Evolutionary conservation across 495 filamentous ascomycete genomes (phyloP).

Genomic region (Penicillium waksmanii): DNA sequence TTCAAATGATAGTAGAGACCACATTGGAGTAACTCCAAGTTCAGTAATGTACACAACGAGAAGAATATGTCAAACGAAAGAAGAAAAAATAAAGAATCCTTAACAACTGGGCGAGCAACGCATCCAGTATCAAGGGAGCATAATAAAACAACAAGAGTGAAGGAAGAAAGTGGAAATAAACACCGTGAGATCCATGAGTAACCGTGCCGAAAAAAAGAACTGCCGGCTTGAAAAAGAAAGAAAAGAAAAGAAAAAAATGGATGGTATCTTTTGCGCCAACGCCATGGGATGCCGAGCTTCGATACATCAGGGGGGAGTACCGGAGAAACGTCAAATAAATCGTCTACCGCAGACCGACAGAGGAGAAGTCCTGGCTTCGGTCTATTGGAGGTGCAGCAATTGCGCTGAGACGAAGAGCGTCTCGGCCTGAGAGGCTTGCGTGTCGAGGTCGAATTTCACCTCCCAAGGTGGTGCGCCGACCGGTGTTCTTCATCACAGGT

Average conservation of each 20-base stretch:
- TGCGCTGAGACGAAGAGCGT: slow-evolving; percentile 50
- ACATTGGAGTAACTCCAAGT: background rate
- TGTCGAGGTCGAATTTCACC: slow-evolving; percentile 53
- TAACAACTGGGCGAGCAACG: background rate
- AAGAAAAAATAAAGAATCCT: slow-evolving; percentile 11
- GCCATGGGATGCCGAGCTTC: slow-evolving; percentile 28
- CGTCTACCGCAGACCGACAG: slow-evolving; percentile 21
- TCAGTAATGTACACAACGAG: slow-evolving; percentile 39
- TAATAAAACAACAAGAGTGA: slow-evolving; percentile 25
- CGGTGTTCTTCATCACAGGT: slow-evolving; percentile 65
- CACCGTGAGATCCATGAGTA: slow-evolving; percentile 14
- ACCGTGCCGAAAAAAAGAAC: background rate
- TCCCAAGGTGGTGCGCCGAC: slow-evolving; percentile 54
- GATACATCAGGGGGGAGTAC: slow-evolving; percentile 18
- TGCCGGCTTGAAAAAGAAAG: slow-evolving; percentile 6
- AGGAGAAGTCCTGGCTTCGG: slow-evolving; percentile 16
- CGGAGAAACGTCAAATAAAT: slow-evolving; percentile 23
- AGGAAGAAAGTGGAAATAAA: slow-evolving; percentile 15
- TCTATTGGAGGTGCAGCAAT: slow-evolving; percentile 35
- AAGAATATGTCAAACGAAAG: slow-evolving; percentile 30
- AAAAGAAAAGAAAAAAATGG: slow-evolving; percentile 23
- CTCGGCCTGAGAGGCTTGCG: slow-evolving; percentile 44
- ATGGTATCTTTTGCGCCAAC: slow-evolving; percentile 43
- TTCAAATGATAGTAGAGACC: background rate
- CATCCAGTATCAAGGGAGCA: slow-evolving; percentile 1